Evolutionary conservation across 2,329 filamentous ascomycete genomes (phyloP), one percentile per base, ranked within the genome.

Genomic region (Colletotrichum sp.): DNA sequence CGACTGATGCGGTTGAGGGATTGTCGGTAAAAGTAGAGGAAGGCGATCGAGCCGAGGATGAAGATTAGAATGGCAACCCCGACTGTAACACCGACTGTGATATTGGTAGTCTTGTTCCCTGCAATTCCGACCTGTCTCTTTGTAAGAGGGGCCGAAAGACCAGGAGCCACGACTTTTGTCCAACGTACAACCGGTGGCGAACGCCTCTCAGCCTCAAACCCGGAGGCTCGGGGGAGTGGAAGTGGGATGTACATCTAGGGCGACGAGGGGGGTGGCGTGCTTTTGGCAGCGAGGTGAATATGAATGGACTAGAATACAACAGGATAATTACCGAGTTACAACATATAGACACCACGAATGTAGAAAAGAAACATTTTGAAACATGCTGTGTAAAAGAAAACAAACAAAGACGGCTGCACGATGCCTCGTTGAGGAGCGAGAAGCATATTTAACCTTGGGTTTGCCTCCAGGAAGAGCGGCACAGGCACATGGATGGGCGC

Each of bases 1-100:
- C 80, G 81, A 21, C 79, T 78, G 2, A 80, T 80, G 71, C 84
- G 83, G 8, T 82, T 81, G 59, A 87, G 82, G 4, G 87, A 85
- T 24, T 76, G 72, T 63, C 86, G 82, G 77, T 88, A 88, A 6
- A 82, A 78, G 78, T 83, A 86, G 48, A 87, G 77, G 75, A 89
- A 88, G 48, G 81, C 81, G 52, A 80, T 71, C 21, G 84, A 75
- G 24, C 80, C 84, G 18, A 83, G 79, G 71, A 89, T 70, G 72
- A 88, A 88, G 24, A 83, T 78, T 30, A 83, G 82, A 24, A 88
- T 80, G 6, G 85, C 80, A 55, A 88, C 80, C 73, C 84, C 87
- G 60, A 88, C 83, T 5, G 86, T 82, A 74, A 87, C 81, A 70
- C 86, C 87, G 71, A 87, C 88, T 39, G 84, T 86, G 68, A 83